Evolutionary conservation across 108 stramenopile genomes (phyloP), one percentile per base, ranked within the genome.

Genomic region (Phaeodactylum tricornutum): DNA sequence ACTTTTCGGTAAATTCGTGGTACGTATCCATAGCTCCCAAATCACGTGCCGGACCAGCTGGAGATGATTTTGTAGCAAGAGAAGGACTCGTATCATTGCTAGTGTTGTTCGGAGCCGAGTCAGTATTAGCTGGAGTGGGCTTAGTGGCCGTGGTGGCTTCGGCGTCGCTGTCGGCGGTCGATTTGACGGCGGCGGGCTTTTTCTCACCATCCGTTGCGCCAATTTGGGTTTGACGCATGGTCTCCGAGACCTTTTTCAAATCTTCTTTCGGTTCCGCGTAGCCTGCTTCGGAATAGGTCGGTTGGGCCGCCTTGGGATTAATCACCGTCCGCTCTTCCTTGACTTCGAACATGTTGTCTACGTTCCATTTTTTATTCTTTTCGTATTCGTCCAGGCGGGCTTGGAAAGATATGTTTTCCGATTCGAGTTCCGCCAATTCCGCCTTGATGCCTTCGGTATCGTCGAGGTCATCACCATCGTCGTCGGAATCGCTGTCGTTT

Each of bases 291-390:
- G 79, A 69, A 53, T 81, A 84, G 33, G 74, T 81, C 23, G 43
- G 51, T 46, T 85, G 78, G 19, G 41, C 79, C 33, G 74, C 89
- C 40, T 68, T 65, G 29, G 69, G 49, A 65, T 91, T 95, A 14
- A 97, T 74, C 62, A 94, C 78, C 21, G 96, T 95, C 43, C 88
- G 56, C 58, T 98, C 95, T 53, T 95, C 91, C 47, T 72, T 81
- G 23, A 95, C 87, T 57, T 84, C 64, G 66, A 87, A 91, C 69
- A 98, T 91, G 62, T 98, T 98, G 51, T 98, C 96, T 14, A 95
- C 88, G 58, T 96, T 98, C 94, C 92, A 94, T 66, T 91, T 95
- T 66, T 93, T 92, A 59, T 95, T 86, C 63, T 93, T 90, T 74
- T 96, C 93, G 53, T 95, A 95, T 19, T 87, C 69, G 26, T 92